Percentiles rank a stretch among this genome's conserved stretches.
Evolutionary conservation across 768 basidiomycete species (phyloP).

Genomic region (Boletus subparvulus): DNA sequence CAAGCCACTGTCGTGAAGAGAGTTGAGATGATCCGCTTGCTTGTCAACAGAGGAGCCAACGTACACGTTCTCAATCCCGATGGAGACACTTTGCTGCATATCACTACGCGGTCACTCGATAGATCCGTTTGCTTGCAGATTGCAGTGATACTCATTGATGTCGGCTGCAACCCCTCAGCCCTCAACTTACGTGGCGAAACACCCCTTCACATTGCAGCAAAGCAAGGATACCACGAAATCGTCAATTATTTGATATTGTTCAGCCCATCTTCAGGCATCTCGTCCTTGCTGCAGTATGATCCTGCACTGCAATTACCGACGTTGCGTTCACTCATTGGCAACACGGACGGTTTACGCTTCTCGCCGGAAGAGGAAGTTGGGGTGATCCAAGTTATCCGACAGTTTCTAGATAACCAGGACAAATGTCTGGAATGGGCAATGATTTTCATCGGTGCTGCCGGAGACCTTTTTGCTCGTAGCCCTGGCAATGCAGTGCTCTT

Average conservation of each 20-base stretch:
- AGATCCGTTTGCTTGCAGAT: neutral
- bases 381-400: neutral
- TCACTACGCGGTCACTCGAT: neutral
- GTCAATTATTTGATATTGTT: neutral
- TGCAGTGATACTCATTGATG: neutral
- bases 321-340: neutral
- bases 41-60: neutral
- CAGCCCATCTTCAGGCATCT: neutral
- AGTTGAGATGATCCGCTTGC: neutral
- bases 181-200: neutral
- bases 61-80: neutral
- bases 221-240: neutral
- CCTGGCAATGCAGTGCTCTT: neutral
- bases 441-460: neutral
- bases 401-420: neutral
- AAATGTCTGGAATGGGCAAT: neutral
- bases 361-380: neutral
- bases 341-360: neutral
- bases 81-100: conserved; percentile 2
- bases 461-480: neutral
- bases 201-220: conserved; percentile 1
- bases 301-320: neutral
- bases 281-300: neutral
- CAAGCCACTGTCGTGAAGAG: neutral
- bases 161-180: neutral